Conservation (phyloP, 1,284 basidiomycete species). For the Jaminaea rosea region DNA sequence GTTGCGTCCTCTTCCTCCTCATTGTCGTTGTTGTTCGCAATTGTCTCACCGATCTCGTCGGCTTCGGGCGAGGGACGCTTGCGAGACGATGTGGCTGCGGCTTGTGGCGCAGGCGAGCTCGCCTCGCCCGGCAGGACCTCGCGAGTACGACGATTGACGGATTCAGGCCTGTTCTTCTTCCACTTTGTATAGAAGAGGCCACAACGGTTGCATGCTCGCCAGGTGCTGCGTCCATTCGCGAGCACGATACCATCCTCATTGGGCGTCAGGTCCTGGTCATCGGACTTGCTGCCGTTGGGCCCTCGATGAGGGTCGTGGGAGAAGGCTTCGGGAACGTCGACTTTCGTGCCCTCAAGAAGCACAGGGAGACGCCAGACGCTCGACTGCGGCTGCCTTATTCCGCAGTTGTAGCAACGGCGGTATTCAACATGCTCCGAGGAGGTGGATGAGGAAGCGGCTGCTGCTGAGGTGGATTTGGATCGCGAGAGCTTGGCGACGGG, state of each 20-base stretch:
- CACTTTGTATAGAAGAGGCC: slow-evolving; percentile 39
- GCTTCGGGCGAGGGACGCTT: neutral
- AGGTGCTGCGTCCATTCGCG: neutral
- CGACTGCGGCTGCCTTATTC: slow-evolving; percentile 14
- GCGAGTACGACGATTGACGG: too few relatives aligned
- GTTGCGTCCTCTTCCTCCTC: slow-evolving; percentile 1
- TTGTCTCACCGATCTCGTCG: neutral
- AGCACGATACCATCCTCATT: neutral
- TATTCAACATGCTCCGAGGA: too few relatives aligned
- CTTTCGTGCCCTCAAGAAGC: slow-evolving; percentile 19
- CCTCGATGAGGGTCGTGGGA: neutral
- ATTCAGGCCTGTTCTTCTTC: slow-evolving; percentile 21
- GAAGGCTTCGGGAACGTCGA: slow-evolving; percentile 14
- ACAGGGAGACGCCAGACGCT: slow-evolving; percentile 34
- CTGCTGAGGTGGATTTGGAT: too few relatives aligned
- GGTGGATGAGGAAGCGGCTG: slow-evolving; percentile 6
- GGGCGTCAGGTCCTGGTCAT: neutral
- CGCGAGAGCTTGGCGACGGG: too few relatives aligned
- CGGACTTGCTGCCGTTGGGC: too few relatives aligned
- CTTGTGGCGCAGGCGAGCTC: too few relatives aligned
- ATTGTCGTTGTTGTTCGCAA: neutral
- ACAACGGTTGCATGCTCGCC: slow-evolving; percentile 43
- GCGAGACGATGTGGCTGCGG: too few relatives aligned
- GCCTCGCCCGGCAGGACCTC: too few relatives aligned
- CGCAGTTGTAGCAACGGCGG: slow-evolving; percentile 44